phyloP scores from a whole-genome alignment of 176 grass and related monocot genomes.

The Miscanthus lutarioriparius region DNA sequence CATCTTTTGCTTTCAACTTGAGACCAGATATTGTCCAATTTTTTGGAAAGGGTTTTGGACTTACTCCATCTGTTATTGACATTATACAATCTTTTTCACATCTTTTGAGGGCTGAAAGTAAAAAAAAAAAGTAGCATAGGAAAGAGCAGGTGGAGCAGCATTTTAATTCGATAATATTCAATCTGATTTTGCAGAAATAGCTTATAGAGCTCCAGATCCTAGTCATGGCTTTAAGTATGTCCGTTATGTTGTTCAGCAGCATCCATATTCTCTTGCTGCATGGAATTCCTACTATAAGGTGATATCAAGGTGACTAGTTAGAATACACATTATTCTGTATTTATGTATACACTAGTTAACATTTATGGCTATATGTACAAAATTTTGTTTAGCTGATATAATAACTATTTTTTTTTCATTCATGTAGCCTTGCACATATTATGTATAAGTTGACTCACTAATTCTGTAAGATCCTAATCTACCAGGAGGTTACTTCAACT shows the following conservation, averaged over 20 bases:
- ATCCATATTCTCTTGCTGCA: conserved; percentile 71
- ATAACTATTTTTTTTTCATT: neutral
- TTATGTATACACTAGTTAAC: neutral
- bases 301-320: conserved; percentile 67
- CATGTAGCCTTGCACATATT: neutral
- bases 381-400: neutral
- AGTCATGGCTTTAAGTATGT: conserved; percentile 94
- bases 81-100: neutral
- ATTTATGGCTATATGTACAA: conserved; percentile 8
- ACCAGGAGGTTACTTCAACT: neutral
- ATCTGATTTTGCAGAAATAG: conserved; percentile 76
- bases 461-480: neutral
- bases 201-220: conserved; percentile 79
- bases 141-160: neutral
- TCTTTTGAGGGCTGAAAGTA: neutral
- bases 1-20: neutral
- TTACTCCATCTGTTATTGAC: neutral
- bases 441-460: neutral
- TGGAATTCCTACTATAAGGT: conserved; percentile 98
- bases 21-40: neutral
- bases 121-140: neutral
- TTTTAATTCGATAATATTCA: conserved; percentile 5
- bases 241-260: conserved; percentile 75
- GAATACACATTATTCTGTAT: neutral
- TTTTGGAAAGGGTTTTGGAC: neutral